Evolutionary conservation across 352 stramenopile species (phyloP).

Genomic region (Phytophthora kernoviae): DNA sequence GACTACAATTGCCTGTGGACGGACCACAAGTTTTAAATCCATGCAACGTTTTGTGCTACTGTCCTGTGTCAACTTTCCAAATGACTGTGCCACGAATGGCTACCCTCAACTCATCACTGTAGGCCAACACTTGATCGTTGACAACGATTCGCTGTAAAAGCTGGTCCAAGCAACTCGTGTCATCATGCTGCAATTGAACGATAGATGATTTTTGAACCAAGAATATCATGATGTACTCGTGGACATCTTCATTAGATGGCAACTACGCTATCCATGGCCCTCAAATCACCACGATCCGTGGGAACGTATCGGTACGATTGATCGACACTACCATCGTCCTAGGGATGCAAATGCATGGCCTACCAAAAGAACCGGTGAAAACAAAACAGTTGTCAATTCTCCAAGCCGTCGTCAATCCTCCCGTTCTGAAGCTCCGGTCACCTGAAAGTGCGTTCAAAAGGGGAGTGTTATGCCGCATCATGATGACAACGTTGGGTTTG

Average conservation of each 20-base stretch:
- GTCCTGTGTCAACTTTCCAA: neutral
- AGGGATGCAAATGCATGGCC: too few relatives aligned
- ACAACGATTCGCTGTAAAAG: too few relatives aligned
- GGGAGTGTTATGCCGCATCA: slow-evolving; percentile 11
- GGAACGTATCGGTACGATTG: neutral
- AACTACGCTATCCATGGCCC: neutral
- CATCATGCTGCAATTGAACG: neutral
- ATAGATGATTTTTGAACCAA: neutral
- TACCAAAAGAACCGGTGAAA: too few relatives aligned
- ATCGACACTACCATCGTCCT: too few relatives aligned
- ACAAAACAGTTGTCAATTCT: slow-evolving; percentile 28
- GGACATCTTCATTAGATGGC: neutral
- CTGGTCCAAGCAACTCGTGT: neutral
- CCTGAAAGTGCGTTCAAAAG: too few relatives aligned
- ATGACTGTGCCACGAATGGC: too few relatives aligned
- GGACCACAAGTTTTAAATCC: slow-evolving; percentile 47
- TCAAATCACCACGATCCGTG: neutral
- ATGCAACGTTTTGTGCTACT: slow-evolving; percentile 3
- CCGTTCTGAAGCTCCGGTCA: too few relatives aligned
- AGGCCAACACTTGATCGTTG: neutral
- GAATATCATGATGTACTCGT: neutral
- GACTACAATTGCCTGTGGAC: slow-evolving; percentile 74
- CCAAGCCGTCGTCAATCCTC: neutral
- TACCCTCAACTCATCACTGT: too few relatives aligned
- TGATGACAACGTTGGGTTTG: slow-evolving; percentile 1